Evolutionary conservation across 176 grass and related monocot genomes (phyloP).

Genomic region (Echinochloa phyllopogon): DNA sequence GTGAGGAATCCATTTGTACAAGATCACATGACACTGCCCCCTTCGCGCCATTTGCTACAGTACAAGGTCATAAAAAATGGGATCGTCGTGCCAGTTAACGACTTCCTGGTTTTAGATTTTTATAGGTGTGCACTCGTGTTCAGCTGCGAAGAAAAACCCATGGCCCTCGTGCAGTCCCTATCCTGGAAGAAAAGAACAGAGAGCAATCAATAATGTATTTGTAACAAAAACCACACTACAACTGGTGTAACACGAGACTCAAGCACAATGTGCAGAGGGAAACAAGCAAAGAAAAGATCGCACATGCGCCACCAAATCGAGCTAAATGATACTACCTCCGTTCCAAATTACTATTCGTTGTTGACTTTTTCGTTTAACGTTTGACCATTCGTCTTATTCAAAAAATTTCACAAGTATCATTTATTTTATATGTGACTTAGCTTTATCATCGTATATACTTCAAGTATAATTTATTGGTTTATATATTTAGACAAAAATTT

Average conservation of each 20-base stretch:
- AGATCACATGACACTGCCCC: background rate
- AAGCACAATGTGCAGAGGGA: background rate
- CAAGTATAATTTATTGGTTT: no score
- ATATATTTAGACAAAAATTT: no score
- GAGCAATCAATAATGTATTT: background rate
- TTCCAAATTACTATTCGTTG: no score
- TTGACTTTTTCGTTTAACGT: no score
- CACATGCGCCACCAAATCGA: background rate
- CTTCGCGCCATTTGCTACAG: no score
- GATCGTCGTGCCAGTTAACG: background rate
- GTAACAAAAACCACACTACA: background rate
- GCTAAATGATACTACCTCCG: background rate
- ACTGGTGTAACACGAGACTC: background rate
- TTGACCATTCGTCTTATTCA: no score
- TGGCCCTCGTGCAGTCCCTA: slow-evolving; percentile 50
- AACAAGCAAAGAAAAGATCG: background rate
- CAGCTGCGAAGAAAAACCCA: slow-evolving; percentile 46
- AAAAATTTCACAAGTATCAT: no score
- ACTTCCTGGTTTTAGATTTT: background rate
- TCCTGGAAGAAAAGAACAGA: slow-evolving; percentile 34
- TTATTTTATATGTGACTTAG: no score
- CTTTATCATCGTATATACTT: no score
- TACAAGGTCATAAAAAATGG: no score
- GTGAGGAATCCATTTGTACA: background rate
- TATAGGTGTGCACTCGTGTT: background rate